A percentile compares a stretch with the other conserved stretches of the same genome.
Conservation (phyloP, 2,329 filamentous ascomycete genomes). For the Claviceps paspali region DNA sequence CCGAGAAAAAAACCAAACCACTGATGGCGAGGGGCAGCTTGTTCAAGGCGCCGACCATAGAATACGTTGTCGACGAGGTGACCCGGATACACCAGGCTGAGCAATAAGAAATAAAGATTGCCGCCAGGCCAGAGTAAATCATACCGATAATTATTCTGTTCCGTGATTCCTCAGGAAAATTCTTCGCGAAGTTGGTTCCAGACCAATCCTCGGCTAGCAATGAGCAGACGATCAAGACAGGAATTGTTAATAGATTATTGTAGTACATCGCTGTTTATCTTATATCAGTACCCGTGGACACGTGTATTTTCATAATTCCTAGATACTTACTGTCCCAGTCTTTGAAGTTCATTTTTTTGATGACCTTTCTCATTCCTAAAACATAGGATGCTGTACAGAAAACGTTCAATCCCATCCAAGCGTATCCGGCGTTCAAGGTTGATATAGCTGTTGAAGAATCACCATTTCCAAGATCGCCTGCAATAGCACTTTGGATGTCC, state of each 20-base stretch:
- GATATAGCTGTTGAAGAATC: constrained; percentile 64
- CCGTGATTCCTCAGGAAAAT: constrained; percentile 74
- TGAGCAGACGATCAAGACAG: constrained; percentile 70
- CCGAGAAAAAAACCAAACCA: constrained; percentile 88
- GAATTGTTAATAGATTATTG: constrained; percentile 96
- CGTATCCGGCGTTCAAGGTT: constrained; percentile 84
- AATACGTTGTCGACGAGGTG: constrained; percentile 94
- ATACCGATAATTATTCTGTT: constrained; percentile 74
- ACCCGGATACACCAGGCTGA: constrained; percentile 98
- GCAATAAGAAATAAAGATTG: constrained; percentile 98
- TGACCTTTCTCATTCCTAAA: constrained; percentile 90
- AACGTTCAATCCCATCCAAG: constrained; percentile 97
- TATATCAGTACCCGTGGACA: constrained; percentile 15
- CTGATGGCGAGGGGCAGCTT: constrained; percentile 92
- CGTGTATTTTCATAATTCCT: too few species aligned
- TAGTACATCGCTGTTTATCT: constrained; percentile 84
- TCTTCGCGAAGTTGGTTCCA: constrained; percentile 60
- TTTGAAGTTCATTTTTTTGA: constrained; percentile 99
- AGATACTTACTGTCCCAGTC: constrained; percentile 92
- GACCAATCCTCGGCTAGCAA: constrained; percentile 89
- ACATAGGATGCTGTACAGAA: constrained; percentile 85
- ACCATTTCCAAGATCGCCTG: constrained; percentile 37
- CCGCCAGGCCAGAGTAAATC: constrained; percentile 82
- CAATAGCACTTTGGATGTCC: constrained; percentile 76
- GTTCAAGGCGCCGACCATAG: constrained; percentile 95